Conservation (phyloP, 768 basidiomycete genomes). For the Antrodiella citrinella region DNA sequence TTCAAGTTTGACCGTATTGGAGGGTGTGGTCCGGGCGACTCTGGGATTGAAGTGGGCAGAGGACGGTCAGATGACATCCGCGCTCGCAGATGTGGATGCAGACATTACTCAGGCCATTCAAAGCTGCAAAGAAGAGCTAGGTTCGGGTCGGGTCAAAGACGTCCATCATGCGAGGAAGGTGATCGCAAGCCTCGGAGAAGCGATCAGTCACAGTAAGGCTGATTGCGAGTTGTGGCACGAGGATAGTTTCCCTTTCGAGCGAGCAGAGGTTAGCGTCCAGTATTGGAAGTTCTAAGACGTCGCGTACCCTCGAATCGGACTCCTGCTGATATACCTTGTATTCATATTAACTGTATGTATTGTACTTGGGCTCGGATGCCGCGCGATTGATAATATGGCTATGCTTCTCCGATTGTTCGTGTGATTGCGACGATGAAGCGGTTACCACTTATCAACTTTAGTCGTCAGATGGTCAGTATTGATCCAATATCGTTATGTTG, state of each 20-base stretch:
- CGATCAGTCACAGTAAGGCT: slow-evolving; percentile 42
- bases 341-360: too few species aligned
- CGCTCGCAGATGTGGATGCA: slow-evolving; percentile 57
- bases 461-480: too few species aligned
- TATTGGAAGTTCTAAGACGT: slow-evolving; percentile 55
- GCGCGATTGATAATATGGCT: too few species aligned
- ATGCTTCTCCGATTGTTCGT: too few species aligned
- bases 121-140: slow-evolving; percentile 70
- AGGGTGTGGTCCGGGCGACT: slow-evolving; percentile 51
- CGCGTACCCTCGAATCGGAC: too few species aligned
- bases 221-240: slow-evolving; percentile 60
- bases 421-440: too few species aligned
- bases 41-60: slow-evolving; percentile 55
- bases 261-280: slow-evolving; percentile 48
- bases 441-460: too few species aligned
- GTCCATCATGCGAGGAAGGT: slow-evolving; percentile 37
- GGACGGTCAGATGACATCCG: slow-evolving; percentile 47
- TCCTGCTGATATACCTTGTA: too few species aligned
- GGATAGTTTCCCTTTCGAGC: slow-evolving; percentile 65
- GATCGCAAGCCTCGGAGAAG: slow-evolving; percentile 38
- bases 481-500: too few species aligned
- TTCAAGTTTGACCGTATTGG: slow-evolving; percentile 46
- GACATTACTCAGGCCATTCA: slow-evolving; percentile 79
- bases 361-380: too few species aligned
- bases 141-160: slow-evolving; percentile 44